Base-by-base conservation (phyloP, 1,284 basidiomycete species). In the Mycosarcoma maydis region DNA sequence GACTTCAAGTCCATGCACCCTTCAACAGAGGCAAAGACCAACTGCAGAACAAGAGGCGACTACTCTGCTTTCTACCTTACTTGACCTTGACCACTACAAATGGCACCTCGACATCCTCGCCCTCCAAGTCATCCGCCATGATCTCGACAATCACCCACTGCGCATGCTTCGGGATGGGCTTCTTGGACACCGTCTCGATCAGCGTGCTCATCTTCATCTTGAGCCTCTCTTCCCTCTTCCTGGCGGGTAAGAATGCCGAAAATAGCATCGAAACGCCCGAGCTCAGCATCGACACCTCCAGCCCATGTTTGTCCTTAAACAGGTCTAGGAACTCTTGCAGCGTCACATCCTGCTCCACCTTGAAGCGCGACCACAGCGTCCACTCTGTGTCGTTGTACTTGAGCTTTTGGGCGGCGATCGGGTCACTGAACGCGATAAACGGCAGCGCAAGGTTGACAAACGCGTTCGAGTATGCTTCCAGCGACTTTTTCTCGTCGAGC, bases 401-500 rank as follows among this genome's bases (percentile, higher is more conserved):
- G 52, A 75, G 55, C 65, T 74, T 75, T 26, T 69, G 67, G n/a
- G 95, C 93, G 3, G 89, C 90, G 70, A 99, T 93, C 19, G 96
- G 96, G 80, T 99, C 96, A 2, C 94, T 97, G 86, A 98, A 99
- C 22, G 94, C 96, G 80, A 98, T 97, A 89, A 98, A 98, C 3
- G 96, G 96, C 55, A 99, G 84, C 6, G 96, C 96, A 44, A 99
- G 87, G 84, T 99, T 99, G 77, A 98, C 88, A 83, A 99, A 99
- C 6, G 79, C 75, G 78, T 99, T 99, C 87, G 97, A 98, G 87
- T 93, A 99, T 53, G 91, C 87, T 75, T 98, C 96, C 11, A 98
- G 85, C 78, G 92, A 90, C 78, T 86, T 88, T 87, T 98, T 98
- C 66, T 90, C 90, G 82, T 97, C 96, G 74, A 99, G 94, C 82